Conservation (phyloP, 768 basidiomycete species). For the Tephrocybe sp. region DNA sequence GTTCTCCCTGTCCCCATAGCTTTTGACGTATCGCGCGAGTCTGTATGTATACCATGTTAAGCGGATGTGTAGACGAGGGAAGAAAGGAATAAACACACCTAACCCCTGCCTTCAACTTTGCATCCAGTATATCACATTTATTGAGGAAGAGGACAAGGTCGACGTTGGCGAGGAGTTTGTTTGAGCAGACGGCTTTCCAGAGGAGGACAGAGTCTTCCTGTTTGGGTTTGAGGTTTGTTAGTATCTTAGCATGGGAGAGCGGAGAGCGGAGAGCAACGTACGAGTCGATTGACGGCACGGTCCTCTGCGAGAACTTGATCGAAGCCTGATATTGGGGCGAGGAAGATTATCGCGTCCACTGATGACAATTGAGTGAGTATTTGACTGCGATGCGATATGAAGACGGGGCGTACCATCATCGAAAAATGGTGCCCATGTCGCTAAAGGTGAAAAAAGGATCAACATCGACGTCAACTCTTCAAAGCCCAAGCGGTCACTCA, state of each 20-base stretch:
- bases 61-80: conserved; percentile 37
- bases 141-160: conserved; percentile 85
- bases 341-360: conserved; percentile 68
- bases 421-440: conserved; percentile 41
- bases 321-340: conserved; percentile 76
- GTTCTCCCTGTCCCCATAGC: conserved; percentile 65
- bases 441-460: conserved; percentile 1
- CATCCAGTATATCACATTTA: conserved; percentile 81
- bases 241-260: background rate
- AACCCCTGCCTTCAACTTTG: conserved; percentile 58
- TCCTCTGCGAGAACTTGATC: conserved; percentile 69
- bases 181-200: conserved; percentile 84
- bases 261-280: conserved; percentile 5
- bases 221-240: no score
- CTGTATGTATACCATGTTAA: conserved; percentile 8
- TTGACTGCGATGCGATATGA: conserved; percentile 41
- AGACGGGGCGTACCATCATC: conserved; percentile 47
- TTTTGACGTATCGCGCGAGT: conserved; percentile 40
- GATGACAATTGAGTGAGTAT: background rate
- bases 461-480: no score
- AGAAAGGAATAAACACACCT: conserved; percentile 9
- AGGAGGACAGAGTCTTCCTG: conserved; percentile 89
- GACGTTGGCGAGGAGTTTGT: conserved; percentile 77
- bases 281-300: conserved; percentile 55
- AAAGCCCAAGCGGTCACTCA: no score